Evolutionary conservation across 805 yeast genomes (phyloP).

Genomic region (Starmerella riodocensis): DNA sequence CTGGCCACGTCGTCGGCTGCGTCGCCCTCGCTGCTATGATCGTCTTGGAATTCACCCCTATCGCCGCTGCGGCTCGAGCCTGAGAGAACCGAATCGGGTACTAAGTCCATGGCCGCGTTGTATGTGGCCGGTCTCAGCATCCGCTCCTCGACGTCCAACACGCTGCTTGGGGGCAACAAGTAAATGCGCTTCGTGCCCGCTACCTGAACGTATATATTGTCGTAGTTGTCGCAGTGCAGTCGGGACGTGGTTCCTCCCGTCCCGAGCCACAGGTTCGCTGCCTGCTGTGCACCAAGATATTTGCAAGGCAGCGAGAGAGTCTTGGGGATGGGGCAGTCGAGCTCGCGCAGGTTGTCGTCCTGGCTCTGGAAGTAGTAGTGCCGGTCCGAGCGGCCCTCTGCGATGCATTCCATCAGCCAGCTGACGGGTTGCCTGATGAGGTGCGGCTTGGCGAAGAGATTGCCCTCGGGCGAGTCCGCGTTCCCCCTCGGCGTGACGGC

Average conservation of each 20-base stretch:
- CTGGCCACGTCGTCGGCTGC: neutral
- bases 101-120: conserved; percentile 18
- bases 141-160: conserved; percentile 24
- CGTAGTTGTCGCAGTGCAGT: conserved; percentile 29
- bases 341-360: conserved; percentile 25
- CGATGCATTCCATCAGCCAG: conserved; percentile 20
- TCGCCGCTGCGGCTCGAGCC: neutral
- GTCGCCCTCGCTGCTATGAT: neutral
- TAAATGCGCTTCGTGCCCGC: conserved; percentile 27
- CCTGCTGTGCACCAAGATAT: conserved; percentile 24
- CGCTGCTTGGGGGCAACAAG: conserved; percentile 28
- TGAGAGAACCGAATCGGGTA: conserved; percentile 2
- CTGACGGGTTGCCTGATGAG: conserved; percentile 18
- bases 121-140: conserved; percentile 25
- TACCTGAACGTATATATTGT: conserved; percentile 29
- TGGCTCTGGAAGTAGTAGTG: conserved; percentile 30
- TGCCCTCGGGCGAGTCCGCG: conserved; percentile 29
- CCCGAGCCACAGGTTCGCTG: conserved; percentile 32
- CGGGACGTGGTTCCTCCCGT: conserved; percentile 24
- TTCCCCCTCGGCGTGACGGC: conserved; percentile 29
- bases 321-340: conserved; percentile 10
- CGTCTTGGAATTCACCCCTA: neutral
- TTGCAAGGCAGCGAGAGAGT: conserved; percentile 17
- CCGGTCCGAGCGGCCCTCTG: neutral
- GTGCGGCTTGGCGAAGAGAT: conserved; percentile 27